phyloP scores from a whole-genome alignment of 2,329 filamentous ascomycete species.

The Penicillium occitanis region DNA sequence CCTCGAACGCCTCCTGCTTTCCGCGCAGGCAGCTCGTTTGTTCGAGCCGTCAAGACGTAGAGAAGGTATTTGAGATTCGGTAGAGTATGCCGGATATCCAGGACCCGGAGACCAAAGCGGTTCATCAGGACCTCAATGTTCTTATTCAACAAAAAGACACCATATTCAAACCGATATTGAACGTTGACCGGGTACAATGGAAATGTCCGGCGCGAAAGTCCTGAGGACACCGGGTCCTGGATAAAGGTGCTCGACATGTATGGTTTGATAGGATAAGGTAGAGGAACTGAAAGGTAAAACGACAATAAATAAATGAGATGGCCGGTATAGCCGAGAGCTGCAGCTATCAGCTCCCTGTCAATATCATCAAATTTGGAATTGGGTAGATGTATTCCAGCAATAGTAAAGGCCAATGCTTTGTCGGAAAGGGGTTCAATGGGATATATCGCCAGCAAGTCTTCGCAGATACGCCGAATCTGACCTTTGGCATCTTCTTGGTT shows the following conservation, averaged over 20 bases:
- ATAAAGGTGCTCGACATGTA: constrained; percentile 74
- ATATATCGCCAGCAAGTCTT: constrained; percentile 77
- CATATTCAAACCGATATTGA: constrained; percentile 92
- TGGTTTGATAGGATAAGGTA: constrained; percentile 76
- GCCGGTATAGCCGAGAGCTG: constrained; percentile 77
- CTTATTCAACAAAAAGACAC: constrained; percentile 94
- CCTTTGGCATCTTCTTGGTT: constrained; percentile 67
- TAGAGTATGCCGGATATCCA: constrained; percentile 88
- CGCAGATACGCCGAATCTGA: constrained; percentile 85
- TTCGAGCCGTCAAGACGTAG: constrained; percentile 83
- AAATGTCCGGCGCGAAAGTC: constrained; percentile 65
- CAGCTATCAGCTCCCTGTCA: constrained; percentile 68
- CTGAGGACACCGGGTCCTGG: constrained; percentile 66
- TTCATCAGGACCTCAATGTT: constrained; percentile 73
- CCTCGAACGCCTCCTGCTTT: constrained; percentile 56
- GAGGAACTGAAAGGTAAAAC: constrained; percentile 73
- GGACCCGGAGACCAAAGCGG: constrained; percentile 69
- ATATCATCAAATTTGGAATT: constrained; percentile 74
- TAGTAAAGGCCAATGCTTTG: constrained; percentile 75
- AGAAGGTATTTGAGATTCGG: constrained; percentile 92
- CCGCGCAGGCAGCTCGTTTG: constrained; percentile 57
- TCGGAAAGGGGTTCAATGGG: constrained; percentile 69
- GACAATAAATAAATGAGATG: constrained; percentile 74
- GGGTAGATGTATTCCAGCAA: constrained; percentile 73
- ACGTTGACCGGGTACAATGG: constrained; percentile 75